phyloP scores from a whole-genome alignment of 2,329 filamentous ascomycete genomes.

The Trichophyton schoenleinii region DNA sequence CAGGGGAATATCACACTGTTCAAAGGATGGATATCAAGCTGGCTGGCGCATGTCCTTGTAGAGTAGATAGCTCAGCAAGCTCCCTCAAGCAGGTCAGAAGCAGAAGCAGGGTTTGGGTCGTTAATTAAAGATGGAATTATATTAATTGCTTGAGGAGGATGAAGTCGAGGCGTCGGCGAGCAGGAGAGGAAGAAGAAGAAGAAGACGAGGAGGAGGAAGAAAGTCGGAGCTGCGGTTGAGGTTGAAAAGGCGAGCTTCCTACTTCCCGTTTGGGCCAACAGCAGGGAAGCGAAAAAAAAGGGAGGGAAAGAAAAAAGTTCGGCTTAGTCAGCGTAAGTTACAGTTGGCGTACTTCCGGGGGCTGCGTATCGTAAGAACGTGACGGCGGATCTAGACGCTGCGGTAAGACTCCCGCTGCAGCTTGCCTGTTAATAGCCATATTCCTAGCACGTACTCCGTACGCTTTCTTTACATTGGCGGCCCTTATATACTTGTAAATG shows the following conservation, averaged over 20 bases:
- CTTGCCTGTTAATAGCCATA: background rate
- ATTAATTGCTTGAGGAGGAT: constrained; percentile 6
- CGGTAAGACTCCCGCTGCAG: background rate
- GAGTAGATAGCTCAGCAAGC: background rate
- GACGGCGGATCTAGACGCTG: background rate
- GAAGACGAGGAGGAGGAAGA: constrained; percentile 12
- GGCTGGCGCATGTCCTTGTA: background rate
- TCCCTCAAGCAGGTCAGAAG: background rate
- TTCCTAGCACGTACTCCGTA: background rate
- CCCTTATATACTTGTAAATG: background rate
- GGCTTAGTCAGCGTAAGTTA: background rate
- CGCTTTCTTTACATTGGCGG: background rate
- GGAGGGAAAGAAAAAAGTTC: background rate
- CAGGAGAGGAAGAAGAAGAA: constrained; percentile 4
- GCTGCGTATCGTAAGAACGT: background rate
- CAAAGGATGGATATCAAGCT: background rate
- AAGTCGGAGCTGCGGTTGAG: constrained; percentile 8
- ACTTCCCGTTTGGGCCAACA: constrained; percentile 2
- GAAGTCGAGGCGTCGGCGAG: constrained; percentile 8
- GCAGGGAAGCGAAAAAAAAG: background rate
- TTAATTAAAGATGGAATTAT: background rate
- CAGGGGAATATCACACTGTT: background rate
- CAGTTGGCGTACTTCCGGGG: background rate
- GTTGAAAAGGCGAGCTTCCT: constrained; percentile 9
- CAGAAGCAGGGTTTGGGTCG: background rate